These are phyloP conservation scores for Aspergillus hancockii DNA, from an alignment of 495 filamentous ascomycete genomes.

Conservation along the genomic window DNA sequence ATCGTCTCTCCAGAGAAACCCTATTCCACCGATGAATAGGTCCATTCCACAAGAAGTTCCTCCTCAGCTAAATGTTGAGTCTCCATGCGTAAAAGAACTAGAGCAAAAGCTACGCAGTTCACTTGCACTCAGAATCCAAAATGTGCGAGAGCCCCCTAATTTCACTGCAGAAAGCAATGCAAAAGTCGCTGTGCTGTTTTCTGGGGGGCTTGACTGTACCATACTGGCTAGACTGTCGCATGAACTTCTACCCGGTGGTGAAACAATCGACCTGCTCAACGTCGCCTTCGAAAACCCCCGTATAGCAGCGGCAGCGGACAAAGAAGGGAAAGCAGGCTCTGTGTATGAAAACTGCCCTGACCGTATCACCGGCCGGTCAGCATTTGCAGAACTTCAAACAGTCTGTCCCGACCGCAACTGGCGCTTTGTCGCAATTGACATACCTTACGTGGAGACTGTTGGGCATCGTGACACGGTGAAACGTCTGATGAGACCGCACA, in stretches of 20 bases:
- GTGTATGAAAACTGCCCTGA: slow-evolving; percentile 86
- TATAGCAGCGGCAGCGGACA: slow-evolving; percentile 48
- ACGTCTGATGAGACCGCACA: slow-evolving; percentile 83
- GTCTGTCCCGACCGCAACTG: slow-evolving; percentile 74
- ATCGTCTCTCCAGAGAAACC: slow-evolving; percentile 46
- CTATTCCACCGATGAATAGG: slow-evolving; percentile 64
- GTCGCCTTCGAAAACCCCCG: slow-evolving; percentile 96
- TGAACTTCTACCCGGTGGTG: slow-evolving; percentile 65
- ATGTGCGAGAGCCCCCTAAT: slow-evolving; percentile 61
- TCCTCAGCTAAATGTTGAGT: slow-evolving; percentile 44
- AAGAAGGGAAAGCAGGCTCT: slow-evolving; percentile 33
- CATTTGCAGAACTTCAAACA: slow-evolving; percentile 68
- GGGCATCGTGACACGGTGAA: slow-evolving; percentile 69
- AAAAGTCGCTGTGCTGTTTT: slow-evolving; percentile 84
- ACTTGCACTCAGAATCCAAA: slow-evolving; percentile 61
- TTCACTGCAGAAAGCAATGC: slow-evolving; percentile 33
- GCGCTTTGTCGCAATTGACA: slow-evolving; percentile 80
- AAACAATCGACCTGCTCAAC: slow-evolving; percentile 86
- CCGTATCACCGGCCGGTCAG: slow-evolving; percentile 77
- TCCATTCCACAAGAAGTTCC: slow-evolving; percentile 39
- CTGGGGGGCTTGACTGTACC: slow-evolving; percentile 91
- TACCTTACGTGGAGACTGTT: slow-evolving; percentile 75
- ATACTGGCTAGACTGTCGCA: slow-evolving; percentile 82
- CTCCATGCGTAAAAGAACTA: slow-evolving; percentile 57
- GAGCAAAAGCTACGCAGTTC: slow-evolving; percentile 62